phyloP scores from a whole-genome alignment of 768 basidiomycete species.

The Tulasnella sp. region DNA sequence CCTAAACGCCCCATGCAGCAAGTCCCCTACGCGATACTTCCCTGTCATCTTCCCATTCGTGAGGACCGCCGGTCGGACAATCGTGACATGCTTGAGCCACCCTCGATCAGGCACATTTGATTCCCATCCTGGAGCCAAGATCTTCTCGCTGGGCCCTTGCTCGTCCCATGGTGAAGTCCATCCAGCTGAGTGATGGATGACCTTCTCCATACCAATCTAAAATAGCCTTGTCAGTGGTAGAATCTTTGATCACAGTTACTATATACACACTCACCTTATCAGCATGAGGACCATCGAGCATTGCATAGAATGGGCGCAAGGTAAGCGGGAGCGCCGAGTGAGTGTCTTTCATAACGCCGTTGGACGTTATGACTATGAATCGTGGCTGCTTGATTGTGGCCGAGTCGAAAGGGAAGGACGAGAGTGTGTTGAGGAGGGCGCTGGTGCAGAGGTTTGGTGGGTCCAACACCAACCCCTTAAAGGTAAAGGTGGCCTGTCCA shows the following conservation, averaged over 20 bases:
- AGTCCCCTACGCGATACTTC: background rate
- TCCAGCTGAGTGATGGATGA: background rate
- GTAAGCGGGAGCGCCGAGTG: slow-evolving; percentile 37
- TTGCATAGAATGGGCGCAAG: slow-evolving; percentile 39
- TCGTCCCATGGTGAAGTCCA: background rate
- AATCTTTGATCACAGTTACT: too few relatives aligned
- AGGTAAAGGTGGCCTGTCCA: background rate
- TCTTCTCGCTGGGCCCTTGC: background rate
- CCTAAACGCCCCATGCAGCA: background rate
- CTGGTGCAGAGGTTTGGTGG: slow-evolving; percentile 51
- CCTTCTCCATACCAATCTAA: too few relatives aligned
- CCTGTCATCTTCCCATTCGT: background rate
- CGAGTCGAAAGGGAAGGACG: background rate
- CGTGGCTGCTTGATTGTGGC: slow-evolving; percentile 28
- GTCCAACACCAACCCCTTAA: slow-evolving; percentile 40
- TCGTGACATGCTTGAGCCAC: background rate
- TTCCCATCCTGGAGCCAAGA: background rate
- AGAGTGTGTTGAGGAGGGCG: slow-evolving; percentile 44
- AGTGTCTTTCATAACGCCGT: slow-evolving; percentile 39
- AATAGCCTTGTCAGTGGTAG: too few relatives aligned
- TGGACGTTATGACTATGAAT: slow-evolving; percentile 42
- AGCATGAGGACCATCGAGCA: slow-evolving; percentile 37
- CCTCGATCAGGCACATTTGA: background rate
- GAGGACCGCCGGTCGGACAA: slow-evolving; percentile 7
- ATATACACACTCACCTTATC: slow-evolving; percentile 44